Conservation (phyloP, 257 asterid genomes). For the Linderniella brevidens region DNA sequence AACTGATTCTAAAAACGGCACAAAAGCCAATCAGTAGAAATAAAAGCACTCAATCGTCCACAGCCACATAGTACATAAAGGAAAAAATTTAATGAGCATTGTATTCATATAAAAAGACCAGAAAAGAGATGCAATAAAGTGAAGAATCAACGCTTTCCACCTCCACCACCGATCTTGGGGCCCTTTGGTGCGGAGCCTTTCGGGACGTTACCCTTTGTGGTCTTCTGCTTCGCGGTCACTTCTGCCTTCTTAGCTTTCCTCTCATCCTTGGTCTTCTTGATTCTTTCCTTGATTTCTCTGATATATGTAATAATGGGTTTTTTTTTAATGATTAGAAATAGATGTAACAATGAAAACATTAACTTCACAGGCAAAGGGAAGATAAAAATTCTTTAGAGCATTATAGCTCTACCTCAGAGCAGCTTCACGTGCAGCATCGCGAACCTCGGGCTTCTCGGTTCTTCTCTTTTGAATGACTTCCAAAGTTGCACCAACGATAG, state of each 20-base stretch:
- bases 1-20: too few species aligned
- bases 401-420: conserved; percentile 33
- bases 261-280: conserved; percentile 54
- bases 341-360: neutral
- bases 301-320: neutral
- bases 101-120: neutral
- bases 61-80: too few species aligned
- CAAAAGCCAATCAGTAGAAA: too few species aligned
- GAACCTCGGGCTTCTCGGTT: conserved; percentile 44
- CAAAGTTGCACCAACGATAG: conserved; percentile 54
- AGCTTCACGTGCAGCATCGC: conserved; percentile 59
- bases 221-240: conserved; percentile 28
- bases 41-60: too few species aligned
- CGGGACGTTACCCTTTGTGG: conserved; percentile 21
- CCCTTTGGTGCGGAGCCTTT: conserved; percentile 41
- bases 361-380: too few species aligned
- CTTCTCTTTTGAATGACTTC: conserved; percentile 57
- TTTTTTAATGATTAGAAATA: neutral
- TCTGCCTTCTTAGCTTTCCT: conserved; percentile 53
- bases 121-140: neutral
- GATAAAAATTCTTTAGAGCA: too few species aligned
- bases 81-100: too few species aligned
- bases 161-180: conserved; percentile 43
- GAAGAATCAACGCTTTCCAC: conserved; percentile 29
- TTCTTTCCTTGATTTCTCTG: conserved; percentile 53